Percentiles rank a stretch among this genome's conserved stretches.
Evolutionary conservation across 108 stramenopile species (phyloP).

Genomic region (Mayamaea pseudoterrestris): DNA sequence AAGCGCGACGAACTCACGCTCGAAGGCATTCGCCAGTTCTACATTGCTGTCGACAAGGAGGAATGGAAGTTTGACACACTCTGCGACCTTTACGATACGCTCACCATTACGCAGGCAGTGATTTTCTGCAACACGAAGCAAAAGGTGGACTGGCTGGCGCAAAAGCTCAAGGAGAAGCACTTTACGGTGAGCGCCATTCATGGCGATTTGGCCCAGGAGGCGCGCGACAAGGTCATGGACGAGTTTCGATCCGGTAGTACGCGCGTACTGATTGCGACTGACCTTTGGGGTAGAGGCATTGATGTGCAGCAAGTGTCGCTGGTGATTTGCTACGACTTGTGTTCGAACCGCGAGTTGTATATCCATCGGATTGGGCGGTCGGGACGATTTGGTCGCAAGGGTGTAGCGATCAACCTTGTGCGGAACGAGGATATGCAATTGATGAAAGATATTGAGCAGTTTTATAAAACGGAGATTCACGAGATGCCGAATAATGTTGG

Average conservation of each 20-base stretch:
- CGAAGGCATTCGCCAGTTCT: conserved; percentile 98
- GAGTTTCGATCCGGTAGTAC: conserved; percentile 94
- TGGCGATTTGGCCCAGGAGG: conserved; percentile 93
- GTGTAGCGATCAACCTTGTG: conserved; percentile 99
- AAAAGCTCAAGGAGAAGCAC: conserved; percentile 89
- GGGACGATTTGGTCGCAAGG: conserved; percentile 96
- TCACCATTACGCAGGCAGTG: conserved; percentile 98
- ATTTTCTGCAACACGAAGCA: conserved; percentile 98
- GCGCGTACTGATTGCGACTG: conserved; percentile 96
- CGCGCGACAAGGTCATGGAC: conserved; percentile 92
- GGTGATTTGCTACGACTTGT: conserved; percentile 97
- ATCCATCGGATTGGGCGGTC: conserved; percentile 97
- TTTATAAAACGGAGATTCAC: conserved; percentile 92
- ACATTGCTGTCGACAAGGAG: conserved; percentile 95
- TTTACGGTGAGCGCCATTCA: conserved; percentile 98
- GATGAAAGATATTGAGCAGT: conserved; percentile 95
- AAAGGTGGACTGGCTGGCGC: conserved; percentile 96
- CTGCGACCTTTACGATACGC: conserved; percentile 96
- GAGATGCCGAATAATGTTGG: conserved; percentile 95
- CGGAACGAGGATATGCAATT: conserved; percentile 81
- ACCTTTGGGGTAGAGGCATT: conserved; percentile 97
- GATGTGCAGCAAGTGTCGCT: conserved; percentile 99
- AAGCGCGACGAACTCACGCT: conserved; percentile 97
- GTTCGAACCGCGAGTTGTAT: conserved; percentile 93
- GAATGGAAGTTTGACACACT: conserved; percentile 99